A percentile compares a stretch with the other conserved stretches of the same genome.
Evolutionary conservation across 179 eudicot genomes (phyloP).

Genomic region (Silene vulgaris): DNA sequence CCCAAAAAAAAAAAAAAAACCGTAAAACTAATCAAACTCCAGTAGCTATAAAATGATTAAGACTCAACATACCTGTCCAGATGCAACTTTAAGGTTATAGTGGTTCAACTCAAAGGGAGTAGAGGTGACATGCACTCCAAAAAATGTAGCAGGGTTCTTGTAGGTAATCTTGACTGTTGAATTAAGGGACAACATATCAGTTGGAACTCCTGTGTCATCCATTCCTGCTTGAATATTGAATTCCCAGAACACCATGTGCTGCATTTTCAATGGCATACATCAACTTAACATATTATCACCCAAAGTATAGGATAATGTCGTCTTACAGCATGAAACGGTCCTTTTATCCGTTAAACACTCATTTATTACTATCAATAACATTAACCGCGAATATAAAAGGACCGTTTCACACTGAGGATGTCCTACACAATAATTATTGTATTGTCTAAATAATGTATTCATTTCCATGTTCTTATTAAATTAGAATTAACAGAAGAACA

Average conservation of each 20-base stretch:
- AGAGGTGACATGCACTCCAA: slow-evolving; percentile 70
- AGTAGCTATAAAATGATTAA: neutral
- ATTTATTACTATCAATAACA: too few relatives aligned
- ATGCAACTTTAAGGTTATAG: slow-evolving; percentile 51
- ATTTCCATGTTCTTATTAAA: neutral
- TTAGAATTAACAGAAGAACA: slow-evolving; percentile 11
- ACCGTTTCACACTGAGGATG: too few relatives aligned
- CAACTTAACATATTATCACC: neutral
- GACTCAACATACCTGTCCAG: slow-evolving; percentile 44
- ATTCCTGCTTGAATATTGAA: slow-evolving; percentile 62
- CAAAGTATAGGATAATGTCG: neutral
- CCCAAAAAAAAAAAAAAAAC: neutral
- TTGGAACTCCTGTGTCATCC: slow-evolving; percentile 61
- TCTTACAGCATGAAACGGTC: too few relatives aligned
- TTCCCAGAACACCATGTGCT: slow-evolving; percentile 53
- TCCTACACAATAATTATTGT: too few relatives aligned
- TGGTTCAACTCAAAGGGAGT: slow-evolving; percentile 53
- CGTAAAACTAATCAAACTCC: neutral
- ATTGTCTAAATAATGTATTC: neutral
- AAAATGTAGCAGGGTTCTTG: slow-evolving; percentile 65
- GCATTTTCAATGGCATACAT: slow-evolving; percentile 21
- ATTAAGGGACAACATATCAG: slow-evolving; percentile 49
- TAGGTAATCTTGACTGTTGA: slow-evolving; percentile 59
- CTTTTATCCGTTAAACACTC: too few relatives aligned
- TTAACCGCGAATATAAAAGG: too few relatives aligned